These are phyloP conservation scores for Nemania abortiva DNA, from an alignment of 2,329 filamentous ascomycete species.

Conservation along the genomic window DNA sequence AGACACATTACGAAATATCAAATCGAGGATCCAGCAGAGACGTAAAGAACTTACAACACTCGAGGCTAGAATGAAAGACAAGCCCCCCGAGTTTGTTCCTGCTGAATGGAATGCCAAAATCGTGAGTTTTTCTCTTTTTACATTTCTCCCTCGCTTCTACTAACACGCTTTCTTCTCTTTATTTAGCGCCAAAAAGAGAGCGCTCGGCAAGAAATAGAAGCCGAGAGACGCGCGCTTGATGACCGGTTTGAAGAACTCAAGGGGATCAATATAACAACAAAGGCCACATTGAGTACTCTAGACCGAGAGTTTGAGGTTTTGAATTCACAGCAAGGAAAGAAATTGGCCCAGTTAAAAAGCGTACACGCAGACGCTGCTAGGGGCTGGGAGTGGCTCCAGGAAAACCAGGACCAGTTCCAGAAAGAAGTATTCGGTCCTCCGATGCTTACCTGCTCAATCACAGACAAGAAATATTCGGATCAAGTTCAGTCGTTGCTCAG, in stretches of 20 bases:
- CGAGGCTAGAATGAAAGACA: conserved; percentile 71
- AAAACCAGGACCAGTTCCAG: conserved; percentile 76
- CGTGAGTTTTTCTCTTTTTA: conserved; percentile 60
- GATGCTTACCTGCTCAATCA: conserved; percentile 82
- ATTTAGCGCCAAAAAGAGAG: conserved; percentile 71
- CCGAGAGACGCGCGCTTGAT: conserved; percentile 54
- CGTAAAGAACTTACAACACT: conserved; percentile 71
- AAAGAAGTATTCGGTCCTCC: conserved; percentile 84
- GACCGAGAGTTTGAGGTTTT: conserved; percentile 68
- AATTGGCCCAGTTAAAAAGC: conserved; percentile 72
- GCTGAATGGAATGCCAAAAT: conserved; percentile 78
- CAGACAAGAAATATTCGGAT: conserved; percentile 73
- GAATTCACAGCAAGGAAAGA: conserved; percentile 80
- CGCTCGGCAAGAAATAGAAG: conserved; percentile 63
- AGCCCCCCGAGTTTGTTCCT: conserved; percentile 75
- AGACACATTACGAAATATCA: conserved; percentile 33
- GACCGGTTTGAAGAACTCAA: conserved; percentile 55
- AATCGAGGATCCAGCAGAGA: conserved; percentile 50
- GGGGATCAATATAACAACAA: conserved; percentile 57
- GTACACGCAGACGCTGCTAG: conserved; percentile 72
- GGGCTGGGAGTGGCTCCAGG: conserved; percentile 86
- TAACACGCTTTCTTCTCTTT: conserved; percentile 29
- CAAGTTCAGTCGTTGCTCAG: conserved; percentile 66
- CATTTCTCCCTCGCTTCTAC: not conserved
- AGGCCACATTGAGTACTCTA: conserved; percentile 54